Percentiles rank a stretch among this genome's conserved stretches.
Evolutionary conservation across 2,329 filamentous ascomycete species (phyloP).

Genomic region (Aspergillus clavatus): DNA sequence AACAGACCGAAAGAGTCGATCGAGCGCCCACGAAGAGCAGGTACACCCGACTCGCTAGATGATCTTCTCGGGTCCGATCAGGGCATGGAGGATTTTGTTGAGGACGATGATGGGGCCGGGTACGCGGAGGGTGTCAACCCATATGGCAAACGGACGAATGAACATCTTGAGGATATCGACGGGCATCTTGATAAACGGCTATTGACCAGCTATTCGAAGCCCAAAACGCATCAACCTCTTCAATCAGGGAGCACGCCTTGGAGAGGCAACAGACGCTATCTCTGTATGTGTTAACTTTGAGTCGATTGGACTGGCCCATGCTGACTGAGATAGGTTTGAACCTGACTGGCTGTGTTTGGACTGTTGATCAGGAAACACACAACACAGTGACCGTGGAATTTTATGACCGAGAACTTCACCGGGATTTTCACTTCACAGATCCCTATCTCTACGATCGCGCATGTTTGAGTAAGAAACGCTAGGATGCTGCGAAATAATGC

Average conservation of each 20-base stretch:
- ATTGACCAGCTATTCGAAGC: constrained; percentile 48
- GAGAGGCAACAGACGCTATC: constrained; percentile 88
- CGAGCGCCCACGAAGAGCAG: constrained; percentile 52
- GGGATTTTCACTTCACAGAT: constrained; percentile 97
- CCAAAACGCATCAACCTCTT: constrained; percentile 75
- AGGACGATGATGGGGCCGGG: constrained; percentile 91
- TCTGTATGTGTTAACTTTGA: constrained; percentile 51
- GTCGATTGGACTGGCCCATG: background rate
- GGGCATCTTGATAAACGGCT: constrained; percentile 49
- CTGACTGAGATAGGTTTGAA: constrained; percentile 58
- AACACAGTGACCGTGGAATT: constrained; percentile 96
- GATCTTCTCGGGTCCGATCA: constrained; percentile 67
- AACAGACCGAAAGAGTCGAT: constrained; percentile 55
- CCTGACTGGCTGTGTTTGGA: constrained; percentile 92
- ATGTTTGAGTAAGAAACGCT: constrained; percentile 60
- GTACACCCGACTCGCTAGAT: constrained; percentile 72
- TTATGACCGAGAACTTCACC: constrained; percentile 86
- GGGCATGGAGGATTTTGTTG: constrained; percentile 75
- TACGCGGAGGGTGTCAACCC: constrained; percentile 65
- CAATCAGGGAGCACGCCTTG: constrained; percentile 94
- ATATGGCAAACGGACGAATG: constrained; percentile 59
- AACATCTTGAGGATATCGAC: constrained; percentile 43
- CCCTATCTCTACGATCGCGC: constrained; percentile 95
- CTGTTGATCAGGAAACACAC: constrained; percentile 87
- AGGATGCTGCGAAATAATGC: background rate